phyloP scores from a whole-genome alignment of 768 basidiomycete species.

The Nidula microcarpa region DNA sequence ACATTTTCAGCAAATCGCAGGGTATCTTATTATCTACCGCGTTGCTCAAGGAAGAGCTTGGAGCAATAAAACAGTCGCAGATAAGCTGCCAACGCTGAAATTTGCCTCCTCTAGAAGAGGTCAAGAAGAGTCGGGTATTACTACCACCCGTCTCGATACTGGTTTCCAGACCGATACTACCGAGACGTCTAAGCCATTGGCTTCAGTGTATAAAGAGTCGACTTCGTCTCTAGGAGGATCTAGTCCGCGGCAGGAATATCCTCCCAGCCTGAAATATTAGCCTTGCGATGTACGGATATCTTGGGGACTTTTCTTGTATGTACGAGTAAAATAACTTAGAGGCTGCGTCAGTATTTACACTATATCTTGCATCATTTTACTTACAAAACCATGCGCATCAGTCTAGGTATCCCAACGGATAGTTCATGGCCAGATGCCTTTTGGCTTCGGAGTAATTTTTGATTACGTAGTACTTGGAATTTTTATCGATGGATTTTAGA shows the following conservation, averaged over 20 bases:
- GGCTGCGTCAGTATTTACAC: no score
- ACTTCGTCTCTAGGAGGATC: background rate
- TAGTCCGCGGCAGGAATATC: background rate
- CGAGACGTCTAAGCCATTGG: background rate
- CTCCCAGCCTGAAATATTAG: background rate
- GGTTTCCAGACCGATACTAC: background rate
- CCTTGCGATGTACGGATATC: background rate
- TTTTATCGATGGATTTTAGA: no score
- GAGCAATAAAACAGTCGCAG: constrained; percentile 23
- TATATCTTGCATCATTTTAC: no score
- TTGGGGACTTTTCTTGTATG: no score
- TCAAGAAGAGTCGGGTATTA: background rate
- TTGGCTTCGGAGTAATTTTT: no score
- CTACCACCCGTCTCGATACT: background rate
- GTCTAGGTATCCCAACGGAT: no score
- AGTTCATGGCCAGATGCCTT: no score
- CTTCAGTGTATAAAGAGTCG: background rate
- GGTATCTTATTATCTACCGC: constrained; percentile 45
- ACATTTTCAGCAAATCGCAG: constrained; percentile 36
- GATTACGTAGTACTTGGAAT: no score
- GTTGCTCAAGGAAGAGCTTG: constrained; percentile 43
- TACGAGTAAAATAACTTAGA: no score
- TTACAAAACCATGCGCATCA: no score
- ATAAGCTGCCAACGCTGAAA: constrained; percentile 11
- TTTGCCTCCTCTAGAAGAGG: background rate